Conservation (phyloP, 345 rosid genomes). For the Zanthoxylum bungeanum region DNA sequence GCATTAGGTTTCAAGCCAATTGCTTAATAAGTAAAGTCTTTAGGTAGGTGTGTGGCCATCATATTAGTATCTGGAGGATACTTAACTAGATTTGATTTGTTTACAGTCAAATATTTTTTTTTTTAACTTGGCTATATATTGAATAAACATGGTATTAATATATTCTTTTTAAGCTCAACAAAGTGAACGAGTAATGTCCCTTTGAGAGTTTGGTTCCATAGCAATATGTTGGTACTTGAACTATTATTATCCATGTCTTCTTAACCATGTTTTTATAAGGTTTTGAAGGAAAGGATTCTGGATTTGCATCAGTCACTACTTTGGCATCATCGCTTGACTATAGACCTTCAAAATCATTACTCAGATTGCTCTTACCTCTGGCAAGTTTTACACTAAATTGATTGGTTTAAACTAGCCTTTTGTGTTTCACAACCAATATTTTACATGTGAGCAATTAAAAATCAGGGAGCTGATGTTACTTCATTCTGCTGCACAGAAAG, state of each 20-base stretch:
- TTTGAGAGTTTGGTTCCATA: neutral
- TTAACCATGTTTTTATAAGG: conserved; percentile 34
- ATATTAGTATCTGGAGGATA: neutral
- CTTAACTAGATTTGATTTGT: too few species aligned
- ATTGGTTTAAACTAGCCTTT: neutral
- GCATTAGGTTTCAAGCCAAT: neutral
- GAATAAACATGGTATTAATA: neutral
- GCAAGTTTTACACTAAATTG: conserved; percentile 40
- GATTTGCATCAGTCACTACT: conserved; percentile 61
- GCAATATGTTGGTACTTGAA: neutral
- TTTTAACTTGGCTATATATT: neutral
- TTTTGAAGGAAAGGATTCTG: conserved; percentile 59
- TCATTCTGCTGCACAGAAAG: conserved; percentile 40
- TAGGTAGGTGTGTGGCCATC: neutral
- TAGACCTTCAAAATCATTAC: conserved; percentile 60
- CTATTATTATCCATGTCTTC: neutral
- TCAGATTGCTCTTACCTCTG: conserved; percentile 69
- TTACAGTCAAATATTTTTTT: neutral
- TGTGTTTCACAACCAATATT: neutral
- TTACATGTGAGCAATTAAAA: neutral
- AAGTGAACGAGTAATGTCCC: neutral
- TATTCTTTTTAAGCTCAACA: neutral
- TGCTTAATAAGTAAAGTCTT: neutral
- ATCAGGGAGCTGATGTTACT: conserved; percentile 9
- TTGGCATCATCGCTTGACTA: conserved; percentile 81